Evolutionary conservation across 176 grass and related monocot species (phyloP).

Genomic region (Zoysia pacifica): DNA sequence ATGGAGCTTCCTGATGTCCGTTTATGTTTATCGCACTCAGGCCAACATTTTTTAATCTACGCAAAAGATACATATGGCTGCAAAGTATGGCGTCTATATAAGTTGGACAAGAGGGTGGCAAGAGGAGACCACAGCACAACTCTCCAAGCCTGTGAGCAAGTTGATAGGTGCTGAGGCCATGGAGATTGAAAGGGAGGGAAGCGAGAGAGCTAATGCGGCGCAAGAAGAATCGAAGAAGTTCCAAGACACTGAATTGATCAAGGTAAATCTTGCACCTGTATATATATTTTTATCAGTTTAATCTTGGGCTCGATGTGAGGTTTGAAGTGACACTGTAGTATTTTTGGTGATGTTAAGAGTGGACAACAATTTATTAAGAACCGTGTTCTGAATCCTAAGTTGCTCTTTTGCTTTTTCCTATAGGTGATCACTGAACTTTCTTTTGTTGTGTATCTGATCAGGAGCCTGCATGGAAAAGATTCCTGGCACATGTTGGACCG

Average conservation of each 20-base stretch:
- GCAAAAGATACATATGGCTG: not conserved
- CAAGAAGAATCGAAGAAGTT: constrained; percentile 31
- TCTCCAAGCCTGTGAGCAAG: not conserved
- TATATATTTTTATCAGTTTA: not conserved
- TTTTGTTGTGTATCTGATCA: constrained; percentile 8
- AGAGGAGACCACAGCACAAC: not conserved
- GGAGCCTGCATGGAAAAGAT: constrained; percentile 72
- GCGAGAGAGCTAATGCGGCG: constrained; percentile 3
- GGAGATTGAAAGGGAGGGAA: constrained; percentile 49
- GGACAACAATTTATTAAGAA: not conserved
- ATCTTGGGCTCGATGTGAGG: not conserved
- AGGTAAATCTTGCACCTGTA: constrained; percentile 1
- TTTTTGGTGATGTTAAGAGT: not conserved
- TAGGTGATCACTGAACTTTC: too few species aligned
- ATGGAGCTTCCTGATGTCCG: constrained; percentile 29
- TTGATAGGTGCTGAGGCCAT: constrained; percentile 3
- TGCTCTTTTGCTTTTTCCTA: not conserved
- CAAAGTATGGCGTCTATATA: constrained; percentile 29
- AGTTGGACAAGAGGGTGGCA: constrained; percentile 26
- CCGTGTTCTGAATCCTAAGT: not conserved
- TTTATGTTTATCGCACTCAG: not conserved
- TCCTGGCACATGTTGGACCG: constrained; percentile 80
- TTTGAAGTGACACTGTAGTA: not conserved
- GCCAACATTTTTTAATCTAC: not conserved
- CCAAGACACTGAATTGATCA: not conserved